A percentile compares a stretch with the other conserved stretches of the same genome.
These are phyloP conservation scores for Aspergillus candidus DNA, from an alignment of 2,329 filamentous ascomycete genomes.

Conservation along the genomic window DNA sequence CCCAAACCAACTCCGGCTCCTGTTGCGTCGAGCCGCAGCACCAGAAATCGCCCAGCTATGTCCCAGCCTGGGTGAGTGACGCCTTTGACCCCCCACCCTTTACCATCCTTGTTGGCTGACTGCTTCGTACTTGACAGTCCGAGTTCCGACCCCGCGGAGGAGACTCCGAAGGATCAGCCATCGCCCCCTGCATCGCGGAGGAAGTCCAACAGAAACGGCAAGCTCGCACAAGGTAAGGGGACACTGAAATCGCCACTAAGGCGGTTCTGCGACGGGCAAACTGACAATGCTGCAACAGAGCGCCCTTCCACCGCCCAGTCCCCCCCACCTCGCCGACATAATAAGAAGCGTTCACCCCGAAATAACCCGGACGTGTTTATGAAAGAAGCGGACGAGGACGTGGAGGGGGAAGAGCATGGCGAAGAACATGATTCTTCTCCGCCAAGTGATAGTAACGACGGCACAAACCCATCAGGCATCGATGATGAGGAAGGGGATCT, in stretches of 20 bases:
- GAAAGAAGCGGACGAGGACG: constrained; percentile 59
- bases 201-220: constrained; percentile 68
- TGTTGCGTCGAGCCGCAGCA: constrained; percentile 38
- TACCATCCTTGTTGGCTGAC: constrained; percentile 2
- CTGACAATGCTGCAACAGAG: constrained; percentile 22
- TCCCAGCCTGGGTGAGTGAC: constrained; percentile 37
- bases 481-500: constrained; percentile 57
- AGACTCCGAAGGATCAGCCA: constrained; percentile 49
- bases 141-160: constrained; percentile 59
- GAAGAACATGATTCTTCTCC: constrained; percentile 54
- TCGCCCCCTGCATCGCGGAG: constrained; percentile 62
- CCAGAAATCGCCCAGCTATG: constrained; percentile 34
- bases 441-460: constrained; percentile 61
- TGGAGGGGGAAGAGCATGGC: constrained; percentile 33
- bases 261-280: not conserved
- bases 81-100: constrained; percentile 8
- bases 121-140: constrained; percentile 42
- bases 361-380: constrained; percentile 63
- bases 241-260: not conserved
- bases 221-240: constrained; percentile 48
- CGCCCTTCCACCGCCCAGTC: constrained; percentile 29
- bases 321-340: constrained; percentile 43
- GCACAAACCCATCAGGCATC: constrained; percentile 46
- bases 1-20: constrained; percentile 33
- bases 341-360: constrained; percentile 50